Conservation (phyloP, 495 filamentous ascomycete genomes). For the Tuber melanosporum region DNA sequence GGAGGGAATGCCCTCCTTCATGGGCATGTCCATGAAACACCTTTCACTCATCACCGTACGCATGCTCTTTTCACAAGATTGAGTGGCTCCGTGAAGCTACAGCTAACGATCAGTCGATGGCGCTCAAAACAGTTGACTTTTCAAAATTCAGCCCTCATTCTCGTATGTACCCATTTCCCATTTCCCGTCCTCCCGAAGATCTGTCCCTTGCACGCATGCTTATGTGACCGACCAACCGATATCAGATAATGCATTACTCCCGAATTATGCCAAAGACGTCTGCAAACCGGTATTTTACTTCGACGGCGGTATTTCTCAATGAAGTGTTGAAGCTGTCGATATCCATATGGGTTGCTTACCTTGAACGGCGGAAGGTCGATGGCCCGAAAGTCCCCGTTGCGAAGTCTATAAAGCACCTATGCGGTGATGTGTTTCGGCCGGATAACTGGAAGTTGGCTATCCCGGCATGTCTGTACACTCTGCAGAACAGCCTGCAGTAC, state of each 20-base stretch:
- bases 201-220: slow-evolving; percentile 3
- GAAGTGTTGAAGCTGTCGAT: slow-evolving; percentile 87
- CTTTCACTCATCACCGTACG: slow-evolving; percentile 71
- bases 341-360: slow-evolving; percentile 75
- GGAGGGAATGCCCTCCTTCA: slow-evolving; percentile 38
- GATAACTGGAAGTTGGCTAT: slow-evolving; percentile 96
- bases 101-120: slow-evolving; percentile 37
- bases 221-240: slow-evolving; percentile 9
- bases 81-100: not conserved
- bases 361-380: slow-evolving; percentile 52
- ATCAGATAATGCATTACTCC: slow-evolving; percentile 83
- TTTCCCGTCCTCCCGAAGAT: not conserved
- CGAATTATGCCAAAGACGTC: slow-evolving; percentile 76
- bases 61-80: slow-evolving; percentile 14
- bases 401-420: slow-evolving; percentile 72
- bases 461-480: slow-evolving; percentile 77
- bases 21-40: slow-evolving; percentile 69
- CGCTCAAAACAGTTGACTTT: slow-evolving; percentile 57
- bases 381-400: slow-evolving; percentile 64
- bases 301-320: slow-evolving; percentile 88
- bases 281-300: slow-evolving; percentile 82
- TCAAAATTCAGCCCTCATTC: slow-evolving; percentile 71
- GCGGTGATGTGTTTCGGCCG: slow-evolving; percentile 72
- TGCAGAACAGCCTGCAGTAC: slow-evolving; percentile 89
- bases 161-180: slow-evolving; percentile 47